Evolutionary conservation across 768 basidiomycete species (phyloP).

Genomic region (Boletellus sp.): DNA sequence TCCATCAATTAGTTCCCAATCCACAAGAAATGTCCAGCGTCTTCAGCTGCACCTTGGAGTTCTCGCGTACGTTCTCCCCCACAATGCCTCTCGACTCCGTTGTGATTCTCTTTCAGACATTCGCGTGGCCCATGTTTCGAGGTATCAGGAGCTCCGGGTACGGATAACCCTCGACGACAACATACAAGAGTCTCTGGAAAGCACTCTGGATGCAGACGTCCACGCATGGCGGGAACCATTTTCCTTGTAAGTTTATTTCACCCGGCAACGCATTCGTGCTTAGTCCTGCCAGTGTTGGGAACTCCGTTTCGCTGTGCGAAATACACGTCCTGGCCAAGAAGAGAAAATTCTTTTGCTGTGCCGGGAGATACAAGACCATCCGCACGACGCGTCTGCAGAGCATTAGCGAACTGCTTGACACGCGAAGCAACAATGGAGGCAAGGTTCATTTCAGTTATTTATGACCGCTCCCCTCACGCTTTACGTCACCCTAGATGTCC

Average conservation of each 20-base stretch:
- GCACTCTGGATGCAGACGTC: slow-evolving; percentile 21
- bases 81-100: neutral
- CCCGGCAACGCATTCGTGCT: slow-evolving; percentile 1
- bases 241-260: slow-evolving; percentile 20
- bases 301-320: slow-evolving; percentile 25
- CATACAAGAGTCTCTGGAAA: slow-evolving; percentile 29
- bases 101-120: slow-evolving; percentile 16
- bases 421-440: slow-evolving; percentile 25
- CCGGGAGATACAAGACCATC: slow-evolving; percentile 25
- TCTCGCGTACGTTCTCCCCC: slow-evolving; percentile 22
- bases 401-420: slow-evolving; percentile 24
- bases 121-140: slow-evolving; percentile 20
- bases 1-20: slow-evolving; percentile 6
- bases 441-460: slow-evolving; percentile 30
- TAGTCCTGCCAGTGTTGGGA: slow-evolving; percentile 15
- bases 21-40: slow-evolving; percentile 17
- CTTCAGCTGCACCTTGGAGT: slow-evolving; percentile 18
- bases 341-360: slow-evolving; percentile 27
- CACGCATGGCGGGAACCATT: slow-evolving; percentile 30
- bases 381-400: slow-evolving; percentile 28
- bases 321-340: slow-evolving; percentile 27
- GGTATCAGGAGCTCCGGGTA: slow-evolving; percentile 23
- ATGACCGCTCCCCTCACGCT: slow-evolving; percentile 23
- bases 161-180: slow-evolving; percentile 26
- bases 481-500: slow-evolving; percentile 30